phyloP scores from a whole-genome alignment of 2,329 filamentous ascomycete genomes.

The Epichloe brachyelytri region DNA sequence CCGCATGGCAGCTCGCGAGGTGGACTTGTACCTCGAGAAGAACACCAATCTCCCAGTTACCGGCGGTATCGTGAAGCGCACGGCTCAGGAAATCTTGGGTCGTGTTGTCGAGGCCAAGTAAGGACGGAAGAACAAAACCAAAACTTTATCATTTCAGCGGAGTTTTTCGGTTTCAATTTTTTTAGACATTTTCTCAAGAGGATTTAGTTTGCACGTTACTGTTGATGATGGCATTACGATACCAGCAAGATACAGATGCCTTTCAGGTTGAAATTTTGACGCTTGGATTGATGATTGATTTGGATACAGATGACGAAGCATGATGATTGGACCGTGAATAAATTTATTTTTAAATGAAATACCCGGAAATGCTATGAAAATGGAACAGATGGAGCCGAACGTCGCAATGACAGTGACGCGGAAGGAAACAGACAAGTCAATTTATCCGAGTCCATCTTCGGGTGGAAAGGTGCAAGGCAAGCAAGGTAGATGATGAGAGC shows the following conservation, averaged over 20 bases:
- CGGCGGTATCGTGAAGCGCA: slow-evolving; percentile 80
- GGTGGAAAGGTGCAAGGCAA: too few species aligned
- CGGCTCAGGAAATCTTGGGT: slow-evolving; percentile 55
- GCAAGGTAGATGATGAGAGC: too few species aligned
- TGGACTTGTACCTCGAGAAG: slow-evolving; percentile 75
- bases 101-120: slow-evolving; percentile 9
- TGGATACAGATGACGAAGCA: not conserved
- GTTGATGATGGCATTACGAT: slow-evolving; percentile 6
- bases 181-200: not conserved
- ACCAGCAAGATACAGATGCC: slow-evolving; percentile 6
- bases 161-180: not conserved
- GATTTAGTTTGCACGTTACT: not conserved
- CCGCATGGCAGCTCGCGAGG: slow-evolving; percentile 80
- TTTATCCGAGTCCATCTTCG: too few species aligned
- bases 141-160: not conserved
- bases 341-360: not conserved
- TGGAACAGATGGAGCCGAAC: too few species aligned
- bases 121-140: not conserved
- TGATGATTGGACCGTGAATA: not conserved
- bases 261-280: not conserved
- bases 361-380: not conserved
- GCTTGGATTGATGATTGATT: not conserved
- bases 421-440: too few species aligned
- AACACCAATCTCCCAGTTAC: slow-evolving; percentile 75
- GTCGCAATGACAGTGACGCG: too few species aligned